These are phyloP conservation scores for Arthrobotrys megalospora DNA, from an alignment of 2,329 filamentous ascomycete species.

Conservation along the genomic window DNA sequence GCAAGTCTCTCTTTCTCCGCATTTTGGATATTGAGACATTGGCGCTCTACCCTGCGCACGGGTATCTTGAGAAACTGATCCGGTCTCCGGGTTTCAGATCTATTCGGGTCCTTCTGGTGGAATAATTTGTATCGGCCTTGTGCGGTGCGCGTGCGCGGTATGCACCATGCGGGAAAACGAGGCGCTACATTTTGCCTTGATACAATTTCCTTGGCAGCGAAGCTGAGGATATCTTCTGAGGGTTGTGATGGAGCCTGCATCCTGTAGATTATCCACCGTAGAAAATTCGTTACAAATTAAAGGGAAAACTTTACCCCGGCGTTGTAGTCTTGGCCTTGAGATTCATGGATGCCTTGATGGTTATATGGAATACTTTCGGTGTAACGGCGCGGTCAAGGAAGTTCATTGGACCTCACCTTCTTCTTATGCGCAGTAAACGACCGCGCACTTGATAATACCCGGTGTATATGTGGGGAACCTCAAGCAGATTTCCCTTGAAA, in stretches of 20 bases:
- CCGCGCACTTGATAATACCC: slow-evolving; percentile 24
- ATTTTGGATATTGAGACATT: slow-evolving; percentile 42
- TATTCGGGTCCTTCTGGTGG: slow-evolving; percentile 16
- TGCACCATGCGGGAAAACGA: slow-evolving; percentile 21
- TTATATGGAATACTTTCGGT: slow-evolving; percentile 16
- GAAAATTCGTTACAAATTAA: slow-evolving; percentile 18
- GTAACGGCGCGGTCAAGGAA: slow-evolving; percentile 7
- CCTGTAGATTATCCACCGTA: slow-evolving; percentile 6
- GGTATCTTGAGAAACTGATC: slow-evolving; percentile 29
- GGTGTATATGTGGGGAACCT: slow-evolving; percentile 30
- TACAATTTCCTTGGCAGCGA: slow-evolving; percentile 36
- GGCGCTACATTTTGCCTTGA: slow-evolving; percentile 21
- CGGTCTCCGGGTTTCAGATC: slow-evolving; percentile 48
- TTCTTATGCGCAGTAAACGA: slow-evolving; percentile 8
- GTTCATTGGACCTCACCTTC: neutral
- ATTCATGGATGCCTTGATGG: slow-evolving; percentile 8
- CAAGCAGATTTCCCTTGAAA: neutral
- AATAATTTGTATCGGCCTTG: slow-evolving; percentile 21
- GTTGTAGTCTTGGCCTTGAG: neutral
- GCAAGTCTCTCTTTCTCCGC: slow-evolving; percentile 32
- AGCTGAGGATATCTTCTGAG: slow-evolving; percentile 17
- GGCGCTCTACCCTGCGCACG: slow-evolving; percentile 24
- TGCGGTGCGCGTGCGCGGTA: slow-evolving; percentile 3
- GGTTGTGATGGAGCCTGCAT: slow-evolving; percentile 23
- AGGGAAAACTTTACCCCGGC: slow-evolving; percentile 9